Percentiles rank a stretch among this genome's conserved stretches.
phyloP scores from a whole-genome alignment of 2,329 filamentous ascomycete species.

The Fusarium sp. region DNA sequence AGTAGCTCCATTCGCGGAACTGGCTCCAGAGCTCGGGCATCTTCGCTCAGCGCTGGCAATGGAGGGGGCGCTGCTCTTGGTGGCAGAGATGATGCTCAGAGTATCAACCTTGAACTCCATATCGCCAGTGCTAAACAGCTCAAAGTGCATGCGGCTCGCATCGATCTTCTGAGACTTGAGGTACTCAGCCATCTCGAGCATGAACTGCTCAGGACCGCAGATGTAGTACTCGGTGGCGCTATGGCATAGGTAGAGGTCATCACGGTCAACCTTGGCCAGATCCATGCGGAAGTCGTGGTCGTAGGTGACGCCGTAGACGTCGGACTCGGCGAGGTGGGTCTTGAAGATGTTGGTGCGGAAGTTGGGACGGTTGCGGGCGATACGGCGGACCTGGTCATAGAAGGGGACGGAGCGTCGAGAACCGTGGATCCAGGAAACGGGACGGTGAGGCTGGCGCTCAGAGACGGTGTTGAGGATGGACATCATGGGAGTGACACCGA shows the following conservation, averaged over 20 bases:
- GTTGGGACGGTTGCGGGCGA: constrained; percentile 58
- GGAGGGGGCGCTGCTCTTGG: constrained; percentile 29
- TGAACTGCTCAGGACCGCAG: constrained; percentile 69
- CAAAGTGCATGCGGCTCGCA: constrained; percentile 59
- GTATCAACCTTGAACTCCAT: constrained; percentile 56
- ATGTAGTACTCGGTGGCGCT: constrained; percentile 67
- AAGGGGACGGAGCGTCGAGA: constrained; percentile 69
- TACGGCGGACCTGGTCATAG: constrained; percentile 64
- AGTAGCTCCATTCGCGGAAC: constrained; percentile 22
- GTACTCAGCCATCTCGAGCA: constrained; percentile 65
- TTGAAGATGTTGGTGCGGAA: constrained; percentile 65
- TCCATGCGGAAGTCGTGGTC: constrained; percentile 62
- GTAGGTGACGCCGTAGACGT: constrained; percentile 61
- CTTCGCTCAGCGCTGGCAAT: constrained; percentile 30
- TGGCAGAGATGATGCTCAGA: constrained; percentile 49
- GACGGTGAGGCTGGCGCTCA: constrained; percentile 61
- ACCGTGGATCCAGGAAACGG: constrained; percentile 73
- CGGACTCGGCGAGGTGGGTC: constrained; percentile 63
- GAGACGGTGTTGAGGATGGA: constrained; percentile 72
- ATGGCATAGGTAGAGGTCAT: constrained; percentile 63
- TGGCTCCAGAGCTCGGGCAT: constrained; percentile 41
- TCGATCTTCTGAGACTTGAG: constrained; percentile 60
- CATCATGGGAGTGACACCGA: constrained; percentile 72
- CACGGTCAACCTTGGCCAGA: constrained; percentile 60
- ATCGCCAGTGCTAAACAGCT: constrained; percentile 64